Evolutionary conservation across 2,329 filamentous ascomycete species (phyloP).

Genomic region (Cercospora sp.): DNA sequence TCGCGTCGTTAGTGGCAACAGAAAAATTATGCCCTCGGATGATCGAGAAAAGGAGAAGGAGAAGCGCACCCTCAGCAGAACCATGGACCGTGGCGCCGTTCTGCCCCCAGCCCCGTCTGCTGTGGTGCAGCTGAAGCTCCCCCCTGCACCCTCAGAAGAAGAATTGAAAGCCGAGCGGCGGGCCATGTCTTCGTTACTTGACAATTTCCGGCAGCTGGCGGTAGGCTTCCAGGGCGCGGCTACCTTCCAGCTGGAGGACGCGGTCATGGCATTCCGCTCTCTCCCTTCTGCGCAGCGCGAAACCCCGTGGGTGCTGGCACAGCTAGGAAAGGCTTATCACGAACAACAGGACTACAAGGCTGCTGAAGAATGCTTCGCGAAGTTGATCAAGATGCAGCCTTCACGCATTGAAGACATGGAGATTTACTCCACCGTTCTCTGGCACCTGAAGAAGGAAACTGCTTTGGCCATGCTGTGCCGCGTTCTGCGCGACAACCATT

Average conservation of each 20-base stretch:
- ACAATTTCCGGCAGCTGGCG: conserved; percentile 79
- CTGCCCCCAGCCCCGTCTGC: conserved; percentile 37
- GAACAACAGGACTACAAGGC: conserved; percentile 85
- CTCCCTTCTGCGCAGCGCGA: conserved; percentile 76
- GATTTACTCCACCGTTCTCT: conserved; percentile 97
- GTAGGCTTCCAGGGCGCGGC: conserved; percentile 76
- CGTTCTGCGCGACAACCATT: conserved; percentile 81
- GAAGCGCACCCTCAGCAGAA: conserved; percentile 61
- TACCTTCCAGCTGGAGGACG: conserved; percentile 75
- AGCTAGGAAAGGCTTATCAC: conserved; percentile 87
- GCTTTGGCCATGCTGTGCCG: conserved; percentile 91
- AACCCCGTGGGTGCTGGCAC: conserved; percentile 88
- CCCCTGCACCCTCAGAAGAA: conserved; percentile 18
- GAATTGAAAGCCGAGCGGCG: conserved; percentile 59
- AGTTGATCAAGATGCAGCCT: conserved; percentile 76
- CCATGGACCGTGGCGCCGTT: conserved; percentile 56
- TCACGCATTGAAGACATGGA: conserved; percentile 93
- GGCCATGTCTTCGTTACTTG: conserved; percentile 72
- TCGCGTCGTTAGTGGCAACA: conserved; percentile 85
- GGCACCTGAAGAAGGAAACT: conserved; percentile 91
- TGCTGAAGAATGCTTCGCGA: conserved; percentile 81
- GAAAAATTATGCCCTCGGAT: conserved; percentile 58
- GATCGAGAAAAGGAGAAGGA: conserved; percentile 57
- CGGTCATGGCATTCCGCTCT: conserved; percentile 70
- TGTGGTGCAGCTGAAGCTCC: conserved; percentile 28